Evolutionary conservation across 306 rosid species (phyloP).

Genomic region (Carpinus viminea): DNA sequence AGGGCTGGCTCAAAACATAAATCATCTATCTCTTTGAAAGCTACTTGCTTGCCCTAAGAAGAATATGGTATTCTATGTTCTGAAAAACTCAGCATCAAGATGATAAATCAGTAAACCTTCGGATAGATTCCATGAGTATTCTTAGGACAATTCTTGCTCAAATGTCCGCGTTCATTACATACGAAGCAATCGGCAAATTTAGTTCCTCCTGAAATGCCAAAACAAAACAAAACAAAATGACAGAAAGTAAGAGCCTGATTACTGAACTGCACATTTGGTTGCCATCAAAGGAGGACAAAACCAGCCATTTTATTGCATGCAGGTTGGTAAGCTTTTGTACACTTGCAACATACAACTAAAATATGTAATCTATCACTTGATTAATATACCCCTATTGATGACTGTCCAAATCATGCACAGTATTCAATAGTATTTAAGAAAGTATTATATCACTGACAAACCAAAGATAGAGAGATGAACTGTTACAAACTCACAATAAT

Average conservation of each 20-base stretch:
- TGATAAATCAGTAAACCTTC: slow-evolving; percentile 48
- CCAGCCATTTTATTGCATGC: neutral
- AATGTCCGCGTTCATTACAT: slow-evolving; percentile 80
- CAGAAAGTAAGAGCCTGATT: neutral
- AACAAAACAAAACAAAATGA: slow-evolving; percentile 3
- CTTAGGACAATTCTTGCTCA: slow-evolving; percentile 88
- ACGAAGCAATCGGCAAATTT: slow-evolving; percentile 86
- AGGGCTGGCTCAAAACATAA: slow-evolving; percentile 4
- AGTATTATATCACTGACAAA: neutral
- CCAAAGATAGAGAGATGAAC: neutral
- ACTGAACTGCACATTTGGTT: neutral
- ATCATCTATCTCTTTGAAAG: neutral
- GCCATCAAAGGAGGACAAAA: neutral
- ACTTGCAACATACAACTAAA: neutral
- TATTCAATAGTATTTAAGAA: neutral
- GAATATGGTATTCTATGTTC: neutral
- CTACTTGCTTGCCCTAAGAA: neutral
- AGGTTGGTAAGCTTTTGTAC: neutral
- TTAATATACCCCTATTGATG: neutral
- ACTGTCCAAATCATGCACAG: neutral
- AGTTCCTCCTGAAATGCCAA: slow-evolving; percentile 75
- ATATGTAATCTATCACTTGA: neutral
- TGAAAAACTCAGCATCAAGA: neutral
- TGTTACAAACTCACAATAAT: neutral
- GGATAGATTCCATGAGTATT: slow-evolving; percentile 93